These are phyloP conservation scores for Penicillium soppii DNA, from an alignment of 495 filamentous ascomycete genomes.

Conservation along the genomic window DNA sequence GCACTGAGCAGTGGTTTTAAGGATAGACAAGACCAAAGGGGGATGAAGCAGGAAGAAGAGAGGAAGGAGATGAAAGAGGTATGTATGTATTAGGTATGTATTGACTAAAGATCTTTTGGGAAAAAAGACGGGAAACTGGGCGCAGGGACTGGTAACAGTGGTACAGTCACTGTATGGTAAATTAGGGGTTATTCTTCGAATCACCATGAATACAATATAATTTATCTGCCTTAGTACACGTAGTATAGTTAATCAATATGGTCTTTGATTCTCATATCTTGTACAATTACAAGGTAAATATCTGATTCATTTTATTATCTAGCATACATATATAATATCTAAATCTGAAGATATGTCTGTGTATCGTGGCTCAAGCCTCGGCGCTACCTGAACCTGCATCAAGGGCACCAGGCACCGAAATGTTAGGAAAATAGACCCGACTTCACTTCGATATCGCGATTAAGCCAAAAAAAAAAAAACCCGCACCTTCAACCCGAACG, in stretches of 20 bases:
- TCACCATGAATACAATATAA: no score
- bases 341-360: not conserved
- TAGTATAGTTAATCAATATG: no score
- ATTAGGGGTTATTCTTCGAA: not conserved
- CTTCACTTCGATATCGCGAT: not conserved
- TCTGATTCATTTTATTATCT: no score
- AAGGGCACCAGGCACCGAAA: not conserved
- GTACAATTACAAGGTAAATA: no score
- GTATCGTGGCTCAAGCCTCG: not conserved
- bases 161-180: constrained; percentile 5
- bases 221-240: no score
- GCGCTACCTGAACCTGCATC: not conserved
- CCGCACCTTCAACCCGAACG: no score
- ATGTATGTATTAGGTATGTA: constrained; percentile 25
- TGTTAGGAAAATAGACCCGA: not conserved
- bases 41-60: constrained; percentile 17
- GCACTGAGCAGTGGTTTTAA: constrained; percentile 17
- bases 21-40: constrained; percentile 11
- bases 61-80: constrained; percentile 23
- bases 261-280: not conserved
- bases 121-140: not conserved
- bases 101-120: constrained; percentile 14
- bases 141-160: constrained; percentile 10
- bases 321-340: not conserved
- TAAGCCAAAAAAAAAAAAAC: no score